A percentile compares a stretch with the other conserved stretches of the same genome.
Conservation (phyloP, 2,329 filamentous ascomycete genomes). For the Hypoxylon sp. region DNA sequence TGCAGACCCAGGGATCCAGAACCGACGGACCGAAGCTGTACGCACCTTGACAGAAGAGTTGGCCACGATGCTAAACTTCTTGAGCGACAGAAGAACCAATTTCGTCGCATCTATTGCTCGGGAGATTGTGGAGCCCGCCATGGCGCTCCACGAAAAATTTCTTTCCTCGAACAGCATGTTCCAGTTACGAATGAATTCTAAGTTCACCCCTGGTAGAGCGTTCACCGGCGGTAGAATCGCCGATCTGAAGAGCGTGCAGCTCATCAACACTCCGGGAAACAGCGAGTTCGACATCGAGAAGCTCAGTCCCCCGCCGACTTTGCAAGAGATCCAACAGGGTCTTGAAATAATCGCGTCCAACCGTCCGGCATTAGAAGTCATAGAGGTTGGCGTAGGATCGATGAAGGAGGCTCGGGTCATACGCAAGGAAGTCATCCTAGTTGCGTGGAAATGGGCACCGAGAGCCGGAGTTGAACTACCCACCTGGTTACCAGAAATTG, state of each 20-base stretch:
- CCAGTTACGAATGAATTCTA: slow-evolving; percentile 47
- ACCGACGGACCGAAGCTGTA: slow-evolving; percentile 39
- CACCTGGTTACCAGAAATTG: too few relatives aligned
- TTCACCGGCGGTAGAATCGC: slow-evolving; percentile 16
- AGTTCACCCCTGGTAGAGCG: slow-evolving; percentile 41
- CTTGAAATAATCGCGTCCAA: slow-evolving; percentile 49
- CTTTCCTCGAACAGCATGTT: slow-evolving; percentile 50
- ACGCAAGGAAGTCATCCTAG: slow-evolving; percentile 50
- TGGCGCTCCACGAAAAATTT: slow-evolving; percentile 51
- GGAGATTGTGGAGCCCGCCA: slow-evolving; percentile 47
- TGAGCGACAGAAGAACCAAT: not conserved
- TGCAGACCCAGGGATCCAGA: slow-evolving; percentile 36
- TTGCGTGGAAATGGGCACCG: slow-evolving; percentile 44
- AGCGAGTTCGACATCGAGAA: slow-evolving; percentile 42
- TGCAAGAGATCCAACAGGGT: slow-evolving; percentile 44
- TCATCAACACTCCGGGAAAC: slow-evolving; percentile 50
- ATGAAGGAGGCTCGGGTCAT: slow-evolving; percentile 47
- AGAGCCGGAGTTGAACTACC: too few relatives aligned
- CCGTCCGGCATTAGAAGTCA: slow-evolving; percentile 49
- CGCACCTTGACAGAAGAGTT: slow-evolving; percentile 15
- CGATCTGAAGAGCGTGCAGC: slow-evolving; percentile 44
- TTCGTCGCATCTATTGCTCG: not conserved
- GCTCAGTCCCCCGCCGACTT: slow-evolving; percentile 44
- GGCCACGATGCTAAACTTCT: not conserved
- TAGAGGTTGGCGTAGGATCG: slow-evolving; percentile 48